Evolutionary conservation across 78 protist genomes (phyloP).

Genomic region (Dictyostelium capitatum): DNA sequence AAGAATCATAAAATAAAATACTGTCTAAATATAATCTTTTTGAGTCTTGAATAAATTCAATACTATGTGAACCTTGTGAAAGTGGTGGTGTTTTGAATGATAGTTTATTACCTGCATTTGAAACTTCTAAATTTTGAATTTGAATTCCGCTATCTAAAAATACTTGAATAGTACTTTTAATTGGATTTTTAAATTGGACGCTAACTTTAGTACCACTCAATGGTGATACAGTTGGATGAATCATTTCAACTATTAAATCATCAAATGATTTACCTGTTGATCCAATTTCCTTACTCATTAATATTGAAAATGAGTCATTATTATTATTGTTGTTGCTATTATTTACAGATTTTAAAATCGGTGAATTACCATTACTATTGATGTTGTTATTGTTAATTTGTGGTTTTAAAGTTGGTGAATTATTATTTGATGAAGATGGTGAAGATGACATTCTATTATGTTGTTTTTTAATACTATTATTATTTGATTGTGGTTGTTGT

Average conservation of each 20-base stretch:
- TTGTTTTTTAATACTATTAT: background rate
- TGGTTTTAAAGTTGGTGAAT: too few relatives aligned
- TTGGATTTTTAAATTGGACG: conserved; percentile 39
- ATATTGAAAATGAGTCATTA: background rate
- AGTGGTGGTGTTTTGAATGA: conserved; percentile 48
- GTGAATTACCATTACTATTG: background rate
- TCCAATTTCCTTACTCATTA: conserved; percentile 15
- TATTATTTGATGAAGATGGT: background rate
- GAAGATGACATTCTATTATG: background rate
- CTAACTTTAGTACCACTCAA: conserved; percentile 18
- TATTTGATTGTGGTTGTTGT: too few relatives aligned
- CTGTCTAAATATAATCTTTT: conserved; percentile 29
- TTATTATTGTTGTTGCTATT: background rate
- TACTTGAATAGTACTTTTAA: background rate
- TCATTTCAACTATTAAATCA: conserved; percentile 50
- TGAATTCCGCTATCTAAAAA: background rate
- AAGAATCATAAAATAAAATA: conserved; percentile 31
- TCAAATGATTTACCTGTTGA: conserved; percentile 43
- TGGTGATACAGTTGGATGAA: conserved; percentile 41
- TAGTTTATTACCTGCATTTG: conserved; percentile 14
- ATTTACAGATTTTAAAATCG: background rate
- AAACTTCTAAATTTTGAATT: conserved; percentile 11
- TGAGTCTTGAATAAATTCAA: conserved; percentile 8
- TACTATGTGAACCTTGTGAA: conserved; percentile 26
- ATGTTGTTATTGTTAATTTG: background rate